Conservation (phyloP, 1,284 basidiomycete genomes). For the Rhodotorula sp. region DNA sequence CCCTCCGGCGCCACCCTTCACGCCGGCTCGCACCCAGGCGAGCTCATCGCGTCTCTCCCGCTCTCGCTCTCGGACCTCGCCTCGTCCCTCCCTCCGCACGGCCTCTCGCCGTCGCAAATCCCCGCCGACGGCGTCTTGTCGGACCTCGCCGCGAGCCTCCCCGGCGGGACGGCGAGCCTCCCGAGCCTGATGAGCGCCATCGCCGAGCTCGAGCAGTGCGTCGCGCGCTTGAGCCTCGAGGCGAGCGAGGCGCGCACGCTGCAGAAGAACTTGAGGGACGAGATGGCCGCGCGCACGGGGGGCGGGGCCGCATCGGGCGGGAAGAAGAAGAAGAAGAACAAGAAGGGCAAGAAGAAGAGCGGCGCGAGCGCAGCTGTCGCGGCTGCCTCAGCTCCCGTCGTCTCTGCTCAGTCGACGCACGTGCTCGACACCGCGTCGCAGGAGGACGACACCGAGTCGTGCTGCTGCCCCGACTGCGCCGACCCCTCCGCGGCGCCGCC, state of each 20-base stretch:
- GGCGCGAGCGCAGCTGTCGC: background rate
- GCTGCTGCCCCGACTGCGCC: background rate
- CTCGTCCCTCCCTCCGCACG: background rate
- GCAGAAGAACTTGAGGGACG: slow-evolving; percentile 20
- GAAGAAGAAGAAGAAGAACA: slow-evolving; percentile 1
- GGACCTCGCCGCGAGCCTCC: slow-evolving; percentile 9
- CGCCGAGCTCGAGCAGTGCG: slow-evolving; percentile 35
- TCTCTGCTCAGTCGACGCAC: too few species aligned
- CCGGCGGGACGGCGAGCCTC: slow-evolving; percentile 11
- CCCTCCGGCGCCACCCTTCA: background rate
- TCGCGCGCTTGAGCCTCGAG: slow-evolving; percentile 29
- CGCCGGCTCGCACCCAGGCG: background rate
- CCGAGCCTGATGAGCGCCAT: slow-evolving; percentile 29
- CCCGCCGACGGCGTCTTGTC: slow-evolving; percentile 11
- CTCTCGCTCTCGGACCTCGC: slow-evolving; percentile 5
- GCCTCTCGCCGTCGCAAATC: background rate
- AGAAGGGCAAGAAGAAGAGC: slow-evolving; percentile 9
- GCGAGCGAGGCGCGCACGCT: slow-evolving; percentile 35
- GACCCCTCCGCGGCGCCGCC: background rate
- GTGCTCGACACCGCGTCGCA: background rate
- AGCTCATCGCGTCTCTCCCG: background rate
- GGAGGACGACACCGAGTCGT: background rate
- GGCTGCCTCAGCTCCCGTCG: background rate
- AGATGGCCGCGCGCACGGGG: slow-evolving; percentile 5
- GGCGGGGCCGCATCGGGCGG: background rate